Base-by-base conservation (phyloP, 2,329 filamentous ascomycete species). In the Cadophora sp. region DNA sequence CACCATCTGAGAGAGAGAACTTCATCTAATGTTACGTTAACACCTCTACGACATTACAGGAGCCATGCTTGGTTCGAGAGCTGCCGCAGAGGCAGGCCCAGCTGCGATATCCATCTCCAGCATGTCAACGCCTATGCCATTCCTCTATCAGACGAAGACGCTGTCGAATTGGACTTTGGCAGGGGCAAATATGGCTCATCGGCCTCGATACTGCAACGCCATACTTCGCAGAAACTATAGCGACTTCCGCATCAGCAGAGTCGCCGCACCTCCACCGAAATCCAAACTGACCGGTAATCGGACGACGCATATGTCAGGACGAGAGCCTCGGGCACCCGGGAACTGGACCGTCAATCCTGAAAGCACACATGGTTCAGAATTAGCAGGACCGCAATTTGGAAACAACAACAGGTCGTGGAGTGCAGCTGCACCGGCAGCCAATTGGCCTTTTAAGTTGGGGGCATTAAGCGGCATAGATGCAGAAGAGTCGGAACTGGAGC, bases 61-160 rank as follows among this genome's bases (percentile, higher is more conserved):
- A 58, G 51, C 16, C 9, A 66, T 62, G 59, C 50, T 66, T 33
- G 50, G 59, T 22, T 36, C 64, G 22, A 62, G 50, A 58, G 33
- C 41, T 33, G 43, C 47, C 14, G 43, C 41, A 53, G 51, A 62
- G 43, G 53, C 51, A 51, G 27, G 48, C 53, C n/a, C 64, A n/a
- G 30, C 33, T 27, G 47, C 47, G 5, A 3, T 61, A 7, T 56
- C 50, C 20, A 3, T 61, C 3, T 56, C 50, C 20, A 55, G 16
- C 18, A 55, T 65, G 58, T 63, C 66, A 48, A 68, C 66, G 18
- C n/a, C 62, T 50, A 51, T 65, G 59, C 66, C 66, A 58, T 93
- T 93, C 66, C 82, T 94, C 7, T 93, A 93, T 75, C 89, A 91
- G 71, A 93, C 91, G 5, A 81, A 84, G 67, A 92, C 91, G 0